Percentiles rank a stretch among this genome's conserved stretches.
Conservation (phyloP, 768 basidiomycete genomes). For the Xerocomus brunneocitrinus region DNA sequence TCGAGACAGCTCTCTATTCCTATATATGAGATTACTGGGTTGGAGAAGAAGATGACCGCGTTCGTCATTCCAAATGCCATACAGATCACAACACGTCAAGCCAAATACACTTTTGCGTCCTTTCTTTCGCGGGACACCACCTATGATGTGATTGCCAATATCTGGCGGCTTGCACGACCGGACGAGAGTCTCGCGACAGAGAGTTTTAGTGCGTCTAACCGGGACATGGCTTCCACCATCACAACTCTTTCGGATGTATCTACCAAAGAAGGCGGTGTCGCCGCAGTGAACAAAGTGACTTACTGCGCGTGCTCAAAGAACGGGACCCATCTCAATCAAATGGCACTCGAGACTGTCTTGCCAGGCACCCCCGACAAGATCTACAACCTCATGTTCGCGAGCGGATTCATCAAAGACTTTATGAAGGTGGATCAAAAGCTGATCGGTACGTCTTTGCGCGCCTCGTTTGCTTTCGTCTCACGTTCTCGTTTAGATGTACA, state of each 20-base stretch:
- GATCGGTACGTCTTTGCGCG: constrained; percentile 50
- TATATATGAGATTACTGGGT: constrained; percentile 76
- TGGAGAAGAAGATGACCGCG: constrained; percentile 98
- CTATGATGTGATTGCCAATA: constrained; percentile 91
- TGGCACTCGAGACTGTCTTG: constrained; percentile 70
- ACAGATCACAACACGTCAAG: constrained; percentile 74
- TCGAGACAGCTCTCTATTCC: constrained; percentile 71
- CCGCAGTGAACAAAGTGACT: constrained; percentile 49
- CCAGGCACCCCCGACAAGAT: constrained; percentile 94
- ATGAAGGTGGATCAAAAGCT: constrained; percentile 87
- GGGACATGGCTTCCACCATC: constrained; percentile 16
- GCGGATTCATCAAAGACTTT: constrained; percentile 93
- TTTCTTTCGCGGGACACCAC: constrained; percentile 96
- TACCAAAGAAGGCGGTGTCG: background rate
- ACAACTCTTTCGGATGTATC: constrained; percentile 18
- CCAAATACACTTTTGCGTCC: constrained; percentile 92
- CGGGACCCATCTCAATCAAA: constrained; percentile 66
- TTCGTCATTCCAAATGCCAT: constrained; percentile 98
- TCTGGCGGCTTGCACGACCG: constrained; percentile 89
- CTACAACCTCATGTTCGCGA: constrained; percentile 93
- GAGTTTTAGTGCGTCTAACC: constrained; percentile 14
- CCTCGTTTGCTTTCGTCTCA: background rate
- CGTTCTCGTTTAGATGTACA: constrained; percentile 66
- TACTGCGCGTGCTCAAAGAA: constrained; percentile 70
- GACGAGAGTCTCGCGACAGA: constrained; percentile 38